Evolutionary conservation across 345 rosid species (phyloP).

Genomic region (Dipteronia dyeriana): DNA sequence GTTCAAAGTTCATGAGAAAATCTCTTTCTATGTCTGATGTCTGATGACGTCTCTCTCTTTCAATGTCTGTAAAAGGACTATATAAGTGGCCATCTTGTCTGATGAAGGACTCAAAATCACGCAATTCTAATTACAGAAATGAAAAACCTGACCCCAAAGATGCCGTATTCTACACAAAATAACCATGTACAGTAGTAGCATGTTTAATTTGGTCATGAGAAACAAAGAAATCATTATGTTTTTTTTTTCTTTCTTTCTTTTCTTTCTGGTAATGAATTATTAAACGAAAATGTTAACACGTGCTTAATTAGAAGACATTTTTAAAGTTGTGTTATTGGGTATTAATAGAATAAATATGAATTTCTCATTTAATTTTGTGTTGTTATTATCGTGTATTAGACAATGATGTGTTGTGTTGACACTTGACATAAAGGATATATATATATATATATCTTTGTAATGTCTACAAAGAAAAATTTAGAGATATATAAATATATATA

Average conservation of each 20-base stretch:
- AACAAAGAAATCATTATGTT: neutral
- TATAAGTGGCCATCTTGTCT: slow-evolving; percentile 3
- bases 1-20: neutral
- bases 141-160: slow-evolving; percentile 9
- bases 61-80: slow-evolving; percentile 5
- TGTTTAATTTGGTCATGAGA: neutral
- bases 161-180: neutral
- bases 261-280: neutral
- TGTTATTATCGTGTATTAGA: no score
- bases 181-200: neutral
- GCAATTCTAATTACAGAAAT: neutral
- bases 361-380: no score
- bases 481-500: neutral
- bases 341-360: no score
- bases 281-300: neutral
- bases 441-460: slow-evolving; percentile 5
- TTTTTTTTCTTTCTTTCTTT: neutral
- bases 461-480: neutral
- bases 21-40: neutral
- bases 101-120: slow-evolving; percentile 2
- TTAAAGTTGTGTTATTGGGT: no score
- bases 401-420: neutral
- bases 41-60: neutral
- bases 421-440: neutral
- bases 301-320: no score